These are phyloP conservation scores for Oryza rufipogon DNA, from an alignment of 176 grass and related monocot genomes.

Conservation along the genomic window DNA sequence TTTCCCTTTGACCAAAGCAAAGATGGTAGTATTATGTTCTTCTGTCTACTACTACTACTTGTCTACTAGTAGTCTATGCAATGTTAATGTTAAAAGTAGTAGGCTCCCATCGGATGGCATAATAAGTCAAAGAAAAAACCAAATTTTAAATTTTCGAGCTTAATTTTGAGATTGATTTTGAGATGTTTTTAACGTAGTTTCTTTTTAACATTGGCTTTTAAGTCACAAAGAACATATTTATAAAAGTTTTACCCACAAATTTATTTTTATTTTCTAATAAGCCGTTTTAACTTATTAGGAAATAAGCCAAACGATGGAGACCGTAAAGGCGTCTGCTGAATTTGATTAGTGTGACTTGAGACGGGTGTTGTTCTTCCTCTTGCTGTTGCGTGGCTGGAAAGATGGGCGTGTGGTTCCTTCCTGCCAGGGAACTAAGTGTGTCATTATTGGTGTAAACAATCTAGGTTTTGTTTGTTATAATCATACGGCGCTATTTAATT, in stretches of 20 bases:
- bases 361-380: not conserved
- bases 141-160: too few relatives aligned
- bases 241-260: too few relatives aligned
- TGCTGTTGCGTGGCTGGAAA: not conserved
- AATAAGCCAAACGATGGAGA: too few relatives aligned
- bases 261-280: too few relatives aligned
- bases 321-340: conserved; percentile 9
- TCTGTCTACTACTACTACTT: too few relatives aligned
- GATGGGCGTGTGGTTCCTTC: not conserved
- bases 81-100: not conserved
- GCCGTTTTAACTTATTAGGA: too few relatives aligned
- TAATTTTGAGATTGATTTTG: too few relatives aligned
- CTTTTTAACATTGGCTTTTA: too few relatives aligned
- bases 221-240: too few relatives aligned
- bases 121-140: too few relatives aligned
- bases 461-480: not conserved
- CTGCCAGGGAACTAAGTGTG: not conserved
- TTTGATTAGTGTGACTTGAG: not conserved
- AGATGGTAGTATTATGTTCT: not conserved
- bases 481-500: not conserved
- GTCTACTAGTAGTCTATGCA: not conserved
- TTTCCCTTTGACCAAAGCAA: conserved; percentile 17
- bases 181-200: too few relatives aligned
- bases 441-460: not conserved
- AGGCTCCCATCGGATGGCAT: too few relatives aligned